Percentiles rank a stretch among this genome's conserved stretches.
These are phyloP conservation scores for Tritrichomonas foetus DNA, from an alignment of 208 protist genomes.

Conservation along the genomic window DNA sequence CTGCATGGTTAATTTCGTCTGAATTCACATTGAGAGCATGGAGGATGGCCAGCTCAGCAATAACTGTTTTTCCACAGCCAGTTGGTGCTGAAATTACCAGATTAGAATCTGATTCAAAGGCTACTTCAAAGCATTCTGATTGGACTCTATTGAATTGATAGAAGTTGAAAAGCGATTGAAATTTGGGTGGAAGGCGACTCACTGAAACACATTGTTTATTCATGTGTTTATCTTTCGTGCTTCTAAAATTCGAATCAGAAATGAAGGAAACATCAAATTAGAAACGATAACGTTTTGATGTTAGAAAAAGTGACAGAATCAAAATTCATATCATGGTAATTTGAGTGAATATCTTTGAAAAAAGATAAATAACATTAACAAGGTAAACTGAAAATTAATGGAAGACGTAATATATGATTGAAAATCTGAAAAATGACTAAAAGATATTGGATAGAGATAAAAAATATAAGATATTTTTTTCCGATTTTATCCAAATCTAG, in stretches of 20 bases:
- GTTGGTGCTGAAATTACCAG: slow-evolving; percentile 46
- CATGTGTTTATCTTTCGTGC: not conserved
- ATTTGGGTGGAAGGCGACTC: not conserved
- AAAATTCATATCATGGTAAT: no score
- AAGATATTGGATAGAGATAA: no score
- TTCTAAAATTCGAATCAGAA: not conserved
- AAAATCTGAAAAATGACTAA: no score
- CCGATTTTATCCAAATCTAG: no score
- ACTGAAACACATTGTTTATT: not conserved
- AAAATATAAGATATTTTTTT: no score
- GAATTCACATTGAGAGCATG: not conserved
- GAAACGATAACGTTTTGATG: not conserved
- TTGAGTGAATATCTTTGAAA: no score
- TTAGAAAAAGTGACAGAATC: not conserved
- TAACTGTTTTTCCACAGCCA: slow-evolving; percentile 50
- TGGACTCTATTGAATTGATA: slow-evolving; percentile 47
- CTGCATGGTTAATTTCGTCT: not conserved
- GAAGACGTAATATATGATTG: no score
- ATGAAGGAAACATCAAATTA: not conserved
- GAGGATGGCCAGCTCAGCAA: slow-evolving; percentile 49
- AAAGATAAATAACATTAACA: no score
- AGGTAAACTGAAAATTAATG: no score
- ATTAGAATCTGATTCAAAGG: slow-evolving; percentile 39
- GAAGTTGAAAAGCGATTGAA: slow-evolving; percentile 46
- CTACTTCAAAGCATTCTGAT: slow-evolving; percentile 39